These are phyloP conservation scores for Phyllosticta capitalensis DNA, from an alignment of 2,329 filamentous ascomycete genomes.

Conservation along the genomic window DNA sequence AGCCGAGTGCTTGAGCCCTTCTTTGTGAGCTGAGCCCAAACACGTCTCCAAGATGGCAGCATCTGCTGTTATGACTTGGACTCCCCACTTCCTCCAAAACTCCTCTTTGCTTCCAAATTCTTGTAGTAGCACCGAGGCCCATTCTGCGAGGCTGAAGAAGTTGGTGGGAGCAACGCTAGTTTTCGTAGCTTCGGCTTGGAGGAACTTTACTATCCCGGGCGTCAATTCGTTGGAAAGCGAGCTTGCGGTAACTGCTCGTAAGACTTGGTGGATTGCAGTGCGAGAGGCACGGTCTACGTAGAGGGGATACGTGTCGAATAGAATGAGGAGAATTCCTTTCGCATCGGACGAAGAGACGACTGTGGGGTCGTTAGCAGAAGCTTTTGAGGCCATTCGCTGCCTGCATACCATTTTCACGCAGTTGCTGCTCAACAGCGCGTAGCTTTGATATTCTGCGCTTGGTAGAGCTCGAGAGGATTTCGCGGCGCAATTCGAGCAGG, in stretches of 20 bases:
- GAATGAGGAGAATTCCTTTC: slow-evolving; percentile 53
- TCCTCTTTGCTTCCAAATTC: slow-evolving; percentile 50
- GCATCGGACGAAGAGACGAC: slow-evolving; percentile 36
- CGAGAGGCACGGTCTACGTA: slow-evolving; percentile 82
- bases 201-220: slow-evolving; percentile 52
- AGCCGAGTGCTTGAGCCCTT: slow-evolving; percentile 61
- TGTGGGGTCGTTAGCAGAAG: slow-evolving; percentile 9
- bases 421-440: slow-evolving; percentile 33
- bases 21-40: slow-evolving; percentile 46
- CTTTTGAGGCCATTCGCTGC: slow-evolving; percentile 31
- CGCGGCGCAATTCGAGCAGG: slow-evolving; percentile 29
- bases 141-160: slow-evolving; percentile 84
- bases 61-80: slow-evolving; percentile 57
- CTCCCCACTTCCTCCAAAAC: slow-evolving; percentile 54
- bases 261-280: slow-evolving; percentile 70
- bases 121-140: slow-evolving; percentile 73
- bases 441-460: slow-evolving; percentile 39
- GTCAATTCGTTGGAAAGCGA: slow-evolving; percentile 49
- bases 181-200: slow-evolving; percentile 68
- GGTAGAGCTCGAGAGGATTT: slow-evolving; percentile 38
- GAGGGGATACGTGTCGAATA: slow-evolving; percentile 80
- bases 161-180: slow-evolving; percentile 65
- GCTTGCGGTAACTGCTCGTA: slow-evolving; percentile 56
- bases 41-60: slow-evolving; percentile 72
- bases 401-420: slow-evolving; percentile 34